Percentiles rank a stretch among this genome's conserved stretches.
Evolutionary conservation across 177 flowering plant genomes (phyloP).

Genomic region (Viscum album): DNA sequence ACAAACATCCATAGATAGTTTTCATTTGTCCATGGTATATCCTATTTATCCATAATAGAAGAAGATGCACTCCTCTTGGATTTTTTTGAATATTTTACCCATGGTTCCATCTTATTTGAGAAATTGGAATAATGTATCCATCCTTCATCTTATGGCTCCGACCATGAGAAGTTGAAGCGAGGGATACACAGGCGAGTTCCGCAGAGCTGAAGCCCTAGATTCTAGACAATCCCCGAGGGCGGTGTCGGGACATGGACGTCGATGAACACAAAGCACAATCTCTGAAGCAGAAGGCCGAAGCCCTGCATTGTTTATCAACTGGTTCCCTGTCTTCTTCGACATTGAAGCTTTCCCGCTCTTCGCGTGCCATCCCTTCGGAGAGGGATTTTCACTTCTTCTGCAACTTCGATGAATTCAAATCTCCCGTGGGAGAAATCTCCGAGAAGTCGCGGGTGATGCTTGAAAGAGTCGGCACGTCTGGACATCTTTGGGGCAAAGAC

Average conservation of each 20-base stretch:
- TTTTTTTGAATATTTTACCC: too few species aligned
- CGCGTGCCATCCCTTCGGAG: slow-evolving; percentile 43
- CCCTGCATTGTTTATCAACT: slow-evolving; percentile 18
- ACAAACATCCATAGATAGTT: too few species aligned
- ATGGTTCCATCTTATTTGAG: too few species aligned
- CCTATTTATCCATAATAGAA: too few species aligned
- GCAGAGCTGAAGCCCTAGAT: too few species aligned
- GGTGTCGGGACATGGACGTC: slow-evolving; percentile 12
- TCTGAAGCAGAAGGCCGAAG: slow-evolving; percentile 21
- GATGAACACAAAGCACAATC: slow-evolving; percentile 14
- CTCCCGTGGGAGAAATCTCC: slow-evolving; percentile 40
- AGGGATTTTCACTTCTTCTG: slow-evolving; percentile 66
- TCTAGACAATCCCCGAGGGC: neutral
- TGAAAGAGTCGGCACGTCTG: slow-evolving; percentile 32
- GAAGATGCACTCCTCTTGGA: too few species aligned
- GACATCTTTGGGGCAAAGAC: slow-evolving; percentile 24
- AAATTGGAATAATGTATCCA: too few species aligned
- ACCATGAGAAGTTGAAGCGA: too few species aligned
- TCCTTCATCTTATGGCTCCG: too few species aligned
- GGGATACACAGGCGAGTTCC: too few species aligned
- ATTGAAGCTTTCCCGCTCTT: slow-evolving; percentile 44
- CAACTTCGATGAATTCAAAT: slow-evolving; percentile 63
- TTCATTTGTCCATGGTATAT: too few species aligned
- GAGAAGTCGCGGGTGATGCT: slow-evolving; percentile 34
- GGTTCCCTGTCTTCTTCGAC: slow-evolving; percentile 43